These are phyloP conservation scores for Leishmania tropica DNA, from an alignment of 208 protist genomes.

Conservation along the genomic window DNA sequence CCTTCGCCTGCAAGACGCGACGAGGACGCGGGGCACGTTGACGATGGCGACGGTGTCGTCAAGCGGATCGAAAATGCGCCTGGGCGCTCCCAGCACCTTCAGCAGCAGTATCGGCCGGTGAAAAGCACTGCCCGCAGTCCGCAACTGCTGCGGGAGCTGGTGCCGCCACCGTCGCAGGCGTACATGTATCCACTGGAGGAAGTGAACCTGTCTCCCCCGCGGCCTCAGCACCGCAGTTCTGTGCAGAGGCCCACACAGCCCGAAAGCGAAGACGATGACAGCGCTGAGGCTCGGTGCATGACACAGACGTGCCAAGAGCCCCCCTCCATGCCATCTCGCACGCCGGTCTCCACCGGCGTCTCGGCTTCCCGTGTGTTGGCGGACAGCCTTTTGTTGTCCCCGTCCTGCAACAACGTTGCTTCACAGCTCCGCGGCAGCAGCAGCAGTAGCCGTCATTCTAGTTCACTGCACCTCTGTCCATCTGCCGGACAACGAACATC, in stretches of 20 bases:
- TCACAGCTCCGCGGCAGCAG: background rate
- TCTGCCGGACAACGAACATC: too few species aligned
- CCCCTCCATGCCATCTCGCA: background rate
- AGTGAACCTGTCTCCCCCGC: background rate
- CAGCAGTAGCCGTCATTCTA: background rate
- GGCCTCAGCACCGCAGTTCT: background rate
- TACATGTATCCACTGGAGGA: slow-evolving; percentile 18
- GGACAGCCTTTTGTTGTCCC: background rate
- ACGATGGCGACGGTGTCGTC: background rate
- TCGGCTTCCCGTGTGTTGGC: background rate
- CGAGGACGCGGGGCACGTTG: background rate
- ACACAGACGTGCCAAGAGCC: background rate
- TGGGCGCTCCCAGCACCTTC: background rate
- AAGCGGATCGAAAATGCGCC: background rate
- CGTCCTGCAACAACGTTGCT: background rate
- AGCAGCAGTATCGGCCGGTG: background rate
- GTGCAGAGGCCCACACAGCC: background rate
- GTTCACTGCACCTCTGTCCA: background rate
- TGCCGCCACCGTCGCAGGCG: slow-evolving; percentile 4
- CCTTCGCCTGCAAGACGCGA: background rate
- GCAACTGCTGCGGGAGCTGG: background rate
- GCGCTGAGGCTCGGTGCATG: background rate
- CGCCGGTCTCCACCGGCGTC: background rate
- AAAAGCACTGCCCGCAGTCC: background rate
- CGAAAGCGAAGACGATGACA: background rate